Percentiles rank a stretch among this genome's conserved stretches.
phyloP scores from a whole-genome alignment of 108 stramenopile genomes.

The Cyclotella baltica region DNA sequence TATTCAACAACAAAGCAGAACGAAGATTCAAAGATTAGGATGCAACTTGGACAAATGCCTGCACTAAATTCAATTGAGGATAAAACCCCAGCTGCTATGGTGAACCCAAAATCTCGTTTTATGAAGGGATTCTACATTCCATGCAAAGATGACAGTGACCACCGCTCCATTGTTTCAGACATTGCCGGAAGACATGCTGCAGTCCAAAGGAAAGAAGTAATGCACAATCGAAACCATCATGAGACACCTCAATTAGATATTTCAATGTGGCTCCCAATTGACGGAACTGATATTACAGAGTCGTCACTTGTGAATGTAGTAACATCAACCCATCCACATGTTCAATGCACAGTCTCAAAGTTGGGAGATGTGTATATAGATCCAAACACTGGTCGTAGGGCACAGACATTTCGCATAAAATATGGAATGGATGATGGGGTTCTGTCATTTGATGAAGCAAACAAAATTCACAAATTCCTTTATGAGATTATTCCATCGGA shows the following conservation, averaged over 20 bases:
- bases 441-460: conserved; percentile 44
- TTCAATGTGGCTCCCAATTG: conserved; percentile 46
- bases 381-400: conserved; percentile 35
- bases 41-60: conserved; percentile 32
- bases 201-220: conserved; percentile 43
- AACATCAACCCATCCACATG: background rate
- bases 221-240: conserved; percentile 44
- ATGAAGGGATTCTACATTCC: conserved; percentile 58
- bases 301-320: conserved; percentile 6
- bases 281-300: conserved; percentile 17
- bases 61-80: conserved; percentile 7
- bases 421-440: conserved; percentile 43
- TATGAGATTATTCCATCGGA: conserved; percentile 29
- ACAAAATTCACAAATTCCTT: conserved; percentile 45
- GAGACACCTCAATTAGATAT: conserved; percentile 43
- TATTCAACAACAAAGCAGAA: background rate
- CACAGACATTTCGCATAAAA: conserved; percentile 51
- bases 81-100: background rate
- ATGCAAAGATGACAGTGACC: conserved; percentile 39
- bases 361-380: conserved; percentile 31
- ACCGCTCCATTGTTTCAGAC: conserved; percentile 24
- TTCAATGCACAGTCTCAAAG: conserved; percentile 17
- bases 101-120: conserved; percentile 35
- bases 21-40: background rate
- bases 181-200: conserved; percentile 59